phyloP scores from a whole-genome alignment of 2,329 filamentous ascomycete genomes.

The Lecanicillium sp. region DNA sequence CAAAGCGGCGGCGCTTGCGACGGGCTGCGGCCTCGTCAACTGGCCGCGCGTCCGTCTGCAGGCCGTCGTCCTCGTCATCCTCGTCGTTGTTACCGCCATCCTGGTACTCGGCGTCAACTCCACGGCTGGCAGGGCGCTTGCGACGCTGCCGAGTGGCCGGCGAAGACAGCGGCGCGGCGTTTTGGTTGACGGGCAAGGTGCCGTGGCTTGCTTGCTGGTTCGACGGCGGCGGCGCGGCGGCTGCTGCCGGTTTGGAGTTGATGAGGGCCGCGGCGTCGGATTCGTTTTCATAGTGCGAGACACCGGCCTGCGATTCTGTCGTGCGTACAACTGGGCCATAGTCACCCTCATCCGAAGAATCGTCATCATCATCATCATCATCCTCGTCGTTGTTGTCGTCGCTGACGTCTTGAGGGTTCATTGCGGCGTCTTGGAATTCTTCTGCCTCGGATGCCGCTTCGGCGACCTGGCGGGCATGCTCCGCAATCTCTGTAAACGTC shows the following conservation, averaged over 20 bases:
- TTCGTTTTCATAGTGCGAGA: not conserved
- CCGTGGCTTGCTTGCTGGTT: not conserved
- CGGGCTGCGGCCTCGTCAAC: too few species aligned
- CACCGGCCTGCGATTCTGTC: not conserved
- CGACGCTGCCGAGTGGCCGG: not conserved
- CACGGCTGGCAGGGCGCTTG: not conserved
- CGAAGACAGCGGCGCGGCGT: not conserved
- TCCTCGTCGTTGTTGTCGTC: slow-evolving; percentile 18
- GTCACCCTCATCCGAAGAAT: slow-evolving; percentile 20
- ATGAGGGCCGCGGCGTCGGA: not conserved
- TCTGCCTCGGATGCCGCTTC: not conserved
- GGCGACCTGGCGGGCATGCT: not conserved
- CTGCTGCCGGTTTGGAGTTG: not conserved
- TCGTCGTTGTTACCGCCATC: too few species aligned
- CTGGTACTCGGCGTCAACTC: too few species aligned
- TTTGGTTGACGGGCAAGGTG: not conserved
- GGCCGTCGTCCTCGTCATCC: too few species aligned
- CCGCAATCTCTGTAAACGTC: not conserved
- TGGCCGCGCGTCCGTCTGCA: too few species aligned
- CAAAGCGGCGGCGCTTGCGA: not conserved
- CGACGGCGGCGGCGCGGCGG: not conserved
- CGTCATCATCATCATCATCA: slow-evolving; percentile 15
- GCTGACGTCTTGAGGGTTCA: not conserved
- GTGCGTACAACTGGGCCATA: slow-evolving; percentile 1
- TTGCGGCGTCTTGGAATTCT: slow-evolving; percentile 3